Evolutionary conservation across 805 yeast species (phyloP).

Genomic region (Ogataea nonfermentans): DNA sequence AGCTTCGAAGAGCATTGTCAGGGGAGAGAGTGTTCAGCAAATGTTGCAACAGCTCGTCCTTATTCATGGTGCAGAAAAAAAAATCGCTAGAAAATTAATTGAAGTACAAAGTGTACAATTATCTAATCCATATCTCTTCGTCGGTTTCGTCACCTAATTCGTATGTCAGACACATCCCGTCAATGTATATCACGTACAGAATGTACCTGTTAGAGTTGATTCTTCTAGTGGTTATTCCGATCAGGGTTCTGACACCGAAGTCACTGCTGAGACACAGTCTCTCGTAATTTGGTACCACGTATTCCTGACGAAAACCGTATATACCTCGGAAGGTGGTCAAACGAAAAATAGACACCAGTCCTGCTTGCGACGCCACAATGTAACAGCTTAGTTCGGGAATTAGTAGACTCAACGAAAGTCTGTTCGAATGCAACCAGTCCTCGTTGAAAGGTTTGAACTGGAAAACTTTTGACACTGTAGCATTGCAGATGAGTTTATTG

Average conservation of each 20-base stretch:
- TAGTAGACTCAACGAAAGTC: constrained; percentile 31
- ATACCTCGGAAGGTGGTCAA: constrained; percentile 42
- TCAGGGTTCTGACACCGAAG: constrained; percentile 24
- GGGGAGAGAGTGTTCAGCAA: constrained; percentile 51
- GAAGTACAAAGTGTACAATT: background rate
- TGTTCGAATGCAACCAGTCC: constrained; percentile 30
- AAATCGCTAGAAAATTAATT: constrained; percentile 1
- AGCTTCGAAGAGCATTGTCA: constrained; percentile 39
- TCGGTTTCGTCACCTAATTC: constrained; percentile 15
- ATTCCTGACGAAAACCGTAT: constrained; percentile 43
- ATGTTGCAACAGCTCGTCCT: constrained; percentile 41
- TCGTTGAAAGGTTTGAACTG: constrained; percentile 35
- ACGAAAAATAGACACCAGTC: constrained; percentile 42
- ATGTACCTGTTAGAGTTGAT: constrained; percentile 12
- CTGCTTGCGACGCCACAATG: constrained; percentile 43
- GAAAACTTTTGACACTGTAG: constrained; percentile 45
- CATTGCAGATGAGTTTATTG: constrained; percentile 46
- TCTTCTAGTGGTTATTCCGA: constrained; percentile 24
- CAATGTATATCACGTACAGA: constrained; percentile 27
- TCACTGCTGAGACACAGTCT: constrained; percentile 21
- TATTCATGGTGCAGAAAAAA: constrained; percentile 36
- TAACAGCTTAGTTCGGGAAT: constrained; percentile 42
- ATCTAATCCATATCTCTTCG: constrained; percentile 6
- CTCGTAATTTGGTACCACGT: constrained; percentile 36
- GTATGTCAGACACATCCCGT: constrained; percentile 28